phyloP scores from a whole-genome alignment of 305 asterid genomes.

The Fraxinus floribunda region DNA sequence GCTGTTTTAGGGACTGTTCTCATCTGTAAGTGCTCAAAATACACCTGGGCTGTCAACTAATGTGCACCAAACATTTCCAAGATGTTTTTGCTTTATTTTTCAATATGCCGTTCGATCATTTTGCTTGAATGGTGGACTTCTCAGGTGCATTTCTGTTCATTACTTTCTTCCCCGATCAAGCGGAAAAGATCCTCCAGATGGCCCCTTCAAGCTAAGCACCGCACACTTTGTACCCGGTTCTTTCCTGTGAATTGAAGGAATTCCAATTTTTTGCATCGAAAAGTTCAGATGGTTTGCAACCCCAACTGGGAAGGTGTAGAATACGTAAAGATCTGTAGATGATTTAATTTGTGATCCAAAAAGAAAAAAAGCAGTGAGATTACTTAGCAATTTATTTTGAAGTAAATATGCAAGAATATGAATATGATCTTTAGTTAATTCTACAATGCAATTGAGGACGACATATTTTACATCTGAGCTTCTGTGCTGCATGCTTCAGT shows the following conservation, averaged over 20 bases:
- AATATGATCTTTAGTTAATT: background rate
- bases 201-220: conserved; percentile 58
- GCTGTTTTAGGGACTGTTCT: conserved; percentile 88
- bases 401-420: background rate
- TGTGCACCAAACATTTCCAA: background rate
- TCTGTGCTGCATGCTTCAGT: background rate
- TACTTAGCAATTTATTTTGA: background rate
- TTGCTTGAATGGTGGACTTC: conserved; percentile 1
- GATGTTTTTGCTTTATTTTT: background rate
- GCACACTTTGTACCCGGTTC: background rate
- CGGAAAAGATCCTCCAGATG: conserved; percentile 68
- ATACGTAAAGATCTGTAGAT: conserved; percentile 10
- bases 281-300: background rate
- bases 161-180: conserved; percentile 94
- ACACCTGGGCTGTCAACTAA: background rate
- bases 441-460: background rate
- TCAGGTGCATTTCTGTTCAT: conserved; percentile 81
- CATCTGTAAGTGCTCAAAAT: conserved; percentile 54
- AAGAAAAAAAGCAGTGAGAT: background rate
- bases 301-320: background rate
- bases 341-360: background rate
- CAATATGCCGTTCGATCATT: background rate
- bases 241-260: conserved; percentile 22
- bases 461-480: background rate
- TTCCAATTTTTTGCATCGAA: background rate